Base-by-base conservation (phyloP, 108 stramenopile genomes). In the Skeletonema marinoi region DNA sequence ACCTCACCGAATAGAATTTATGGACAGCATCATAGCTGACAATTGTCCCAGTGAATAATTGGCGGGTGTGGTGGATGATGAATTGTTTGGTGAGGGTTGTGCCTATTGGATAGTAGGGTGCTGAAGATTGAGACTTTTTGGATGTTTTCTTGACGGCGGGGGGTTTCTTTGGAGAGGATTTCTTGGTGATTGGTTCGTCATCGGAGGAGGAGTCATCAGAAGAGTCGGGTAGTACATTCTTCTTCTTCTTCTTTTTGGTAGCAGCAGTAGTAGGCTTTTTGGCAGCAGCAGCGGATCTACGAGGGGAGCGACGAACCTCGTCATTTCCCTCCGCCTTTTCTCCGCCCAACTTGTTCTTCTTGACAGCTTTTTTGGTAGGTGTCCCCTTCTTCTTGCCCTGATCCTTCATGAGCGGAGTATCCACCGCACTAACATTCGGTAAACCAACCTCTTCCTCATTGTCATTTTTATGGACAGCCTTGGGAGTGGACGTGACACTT, bases 1-100 rank as follows among this genome's bases (percentile, higher is more conserved):
- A 72, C n/a, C 1, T 9, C 10, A 72, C 32, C 0, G 31, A 19
- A 29, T 72, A 56, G 6, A 19, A 56, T 9, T 44, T 30, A 14
- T 6, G 6, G 1, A 6, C n/a, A 13, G 41, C 16, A 72, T 72
- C 42, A n/a, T 72, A 72, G 7, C 16, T 32, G 14, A 48, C n/a
- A 13, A 72, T 60, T 6, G 21, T 62, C 1, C 71, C 71, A 1
- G 60, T 48, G 60, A 62, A 72, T 32, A 61, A 16, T 32, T 32
- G 39, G 39, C 2, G 39, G 39, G 6, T 6, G 6, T 19, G 48
- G 16, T 12, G 38, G 12, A 51, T 32, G 33, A 16, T 42, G 32
- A 74, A 74, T 54, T 25, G n/a, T 31, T 69, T 69, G 32, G 35
- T 48, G 12, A 68, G 41, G 13, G 35, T 19, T 3, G 70, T 64